These are phyloP conservation scores for Sergeia podlipaevii DNA, from an alignment of 208 protist genomes.

Conservation along the genomic window DNA sequence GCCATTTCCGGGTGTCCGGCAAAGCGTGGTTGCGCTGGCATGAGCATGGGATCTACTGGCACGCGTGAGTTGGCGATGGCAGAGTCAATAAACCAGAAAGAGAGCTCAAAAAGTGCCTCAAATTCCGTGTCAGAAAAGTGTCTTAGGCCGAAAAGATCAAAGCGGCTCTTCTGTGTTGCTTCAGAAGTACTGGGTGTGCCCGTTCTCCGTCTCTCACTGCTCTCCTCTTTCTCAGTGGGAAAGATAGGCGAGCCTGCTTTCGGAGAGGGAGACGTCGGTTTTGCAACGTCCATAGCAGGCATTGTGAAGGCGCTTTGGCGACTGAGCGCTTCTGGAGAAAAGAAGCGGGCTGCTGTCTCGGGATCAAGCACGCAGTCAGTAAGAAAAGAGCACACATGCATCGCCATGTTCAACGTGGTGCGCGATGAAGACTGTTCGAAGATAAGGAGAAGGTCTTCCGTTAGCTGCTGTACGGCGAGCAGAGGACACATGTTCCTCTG, in stretches of 20 bases:
- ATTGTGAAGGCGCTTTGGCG: conserved; percentile 47
- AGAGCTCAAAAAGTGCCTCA: conserved; percentile 70
- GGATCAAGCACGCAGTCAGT: conserved; percentile 72
- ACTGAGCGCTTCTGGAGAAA: conserved; percentile 53
- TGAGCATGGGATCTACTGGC: conserved; percentile 22
- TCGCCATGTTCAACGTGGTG: conserved; percentile 61
- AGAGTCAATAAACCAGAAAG: conserved; percentile 75
- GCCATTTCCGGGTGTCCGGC: no score
- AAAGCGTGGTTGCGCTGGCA: no score
- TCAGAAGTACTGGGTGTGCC: conserved; percentile 3
- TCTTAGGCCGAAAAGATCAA: conserved; percentile 25
- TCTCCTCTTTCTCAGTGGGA: background rate
- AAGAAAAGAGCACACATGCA: conserved; percentile 63
- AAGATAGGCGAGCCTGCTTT: background rate
- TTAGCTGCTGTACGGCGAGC: conserved; percentile 61
- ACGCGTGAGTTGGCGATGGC: conserved; percentile 69
- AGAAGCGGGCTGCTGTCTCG: conserved; percentile 57
- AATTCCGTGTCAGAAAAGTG: conserved; percentile 66
- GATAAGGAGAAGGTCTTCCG: conserved; percentile 71
- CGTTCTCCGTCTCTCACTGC: conserved; percentile 2
- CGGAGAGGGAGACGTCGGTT: background rate
- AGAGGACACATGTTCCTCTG: conserved; percentile 50
- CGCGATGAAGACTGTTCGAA: conserved; percentile 71
- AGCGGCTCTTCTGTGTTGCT: conserved; percentile 1
- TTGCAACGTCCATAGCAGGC: conserved; percentile 20